These are phyloP conservation scores for Eragrostis curvula DNA, from an alignment of 176 grass and related monocot genomes.

Conservation along the genomic window DNA sequence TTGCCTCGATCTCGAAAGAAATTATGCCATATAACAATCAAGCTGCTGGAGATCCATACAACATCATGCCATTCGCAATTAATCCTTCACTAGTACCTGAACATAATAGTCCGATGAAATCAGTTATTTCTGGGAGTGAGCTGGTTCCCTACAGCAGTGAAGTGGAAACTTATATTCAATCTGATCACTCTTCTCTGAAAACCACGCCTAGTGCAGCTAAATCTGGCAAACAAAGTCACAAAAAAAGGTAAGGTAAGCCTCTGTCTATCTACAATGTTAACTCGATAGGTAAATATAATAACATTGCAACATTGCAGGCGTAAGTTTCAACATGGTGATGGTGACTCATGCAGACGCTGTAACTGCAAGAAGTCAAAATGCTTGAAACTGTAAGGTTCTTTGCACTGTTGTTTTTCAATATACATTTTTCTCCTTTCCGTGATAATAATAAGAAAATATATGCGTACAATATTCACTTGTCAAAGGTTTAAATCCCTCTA, in stretches of 20 bases:
- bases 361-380: conserved; percentile 99
- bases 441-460: neutral
- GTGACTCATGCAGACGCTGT: conserved; percentile 78
- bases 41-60: conserved; percentile 19
- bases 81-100: conserved; percentile 11
- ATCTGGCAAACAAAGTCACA: conserved; percentile 47
- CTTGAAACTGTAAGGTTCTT: conserved; percentile 82
- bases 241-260: conserved; percentile 56
- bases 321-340: conserved; percentile 72
- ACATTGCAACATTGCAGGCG: conserved; percentile 45
- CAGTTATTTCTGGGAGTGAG: conserved; percentile 20
- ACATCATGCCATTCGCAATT: conserved; percentile 26
- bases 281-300: neutral
- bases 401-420: conserved; percentile 15
- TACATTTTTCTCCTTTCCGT: neutral
- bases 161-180: conserved; percentile 6
- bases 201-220: conserved; percentile 17
- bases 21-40: neutral
- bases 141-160: neutral
- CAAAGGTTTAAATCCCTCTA: neutral
- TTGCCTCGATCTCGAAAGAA: conserved; percentile 57
- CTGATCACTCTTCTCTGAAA: conserved; percentile 38
- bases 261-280: neutral
- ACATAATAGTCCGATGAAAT: conserved; percentile 2
- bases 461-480: neutral